Evolutionary conservation across 345 rosid species (phyloP), one percentile per base, ranked within the genome.

Genomic region (Sonneratia caseolaris): DNA sequence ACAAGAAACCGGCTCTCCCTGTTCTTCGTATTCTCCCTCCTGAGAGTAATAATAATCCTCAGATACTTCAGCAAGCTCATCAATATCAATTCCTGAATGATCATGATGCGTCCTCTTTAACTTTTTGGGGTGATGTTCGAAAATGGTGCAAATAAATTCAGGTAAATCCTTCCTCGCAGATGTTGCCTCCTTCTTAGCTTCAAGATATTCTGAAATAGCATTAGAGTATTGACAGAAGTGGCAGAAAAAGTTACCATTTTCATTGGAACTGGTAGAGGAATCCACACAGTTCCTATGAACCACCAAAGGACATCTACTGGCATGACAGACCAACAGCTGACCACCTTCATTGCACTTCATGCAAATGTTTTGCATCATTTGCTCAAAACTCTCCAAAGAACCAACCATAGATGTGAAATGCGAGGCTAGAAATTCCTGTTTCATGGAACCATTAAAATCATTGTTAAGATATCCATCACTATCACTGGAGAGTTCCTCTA

Each of bases 281-380:
- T 77, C 86, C 76, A 87, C 72, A 75, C 91, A 89, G 24, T 74
- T 71, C 68, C 80, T 81, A 42, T 87, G 91, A 79, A 85, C 81
- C 36, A 64, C 78, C 76, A 85, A 22, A 65, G 85, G 81, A 76
- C 91, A 89, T 56, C 74, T 76, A 68, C 53, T 70, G 48, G 81
- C 70, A 75, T 70, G 76, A 76, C 95, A 89, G 48, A 67, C 73
- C 70, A 87, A 77, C 69, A 85, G 37, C 70, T 55, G 82, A 73
- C 84, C 86, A 68, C 77, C 84, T 70, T 79, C 73, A 71, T 78
- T 70, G 76, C 95, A 89, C 80, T 82, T 85, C 37, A 77, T 76
- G 72, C 95, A 89, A 21, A 76, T 71, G 72, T 79, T 83, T 76
- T 78, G 79, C 73, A 75, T 78, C 22, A 78, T 75, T 78, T 75